phyloP scores from a whole-genome alignment of 2,329 filamentous ascomycete genomes.

The Sporothrix brunneoviolacea region DNA sequence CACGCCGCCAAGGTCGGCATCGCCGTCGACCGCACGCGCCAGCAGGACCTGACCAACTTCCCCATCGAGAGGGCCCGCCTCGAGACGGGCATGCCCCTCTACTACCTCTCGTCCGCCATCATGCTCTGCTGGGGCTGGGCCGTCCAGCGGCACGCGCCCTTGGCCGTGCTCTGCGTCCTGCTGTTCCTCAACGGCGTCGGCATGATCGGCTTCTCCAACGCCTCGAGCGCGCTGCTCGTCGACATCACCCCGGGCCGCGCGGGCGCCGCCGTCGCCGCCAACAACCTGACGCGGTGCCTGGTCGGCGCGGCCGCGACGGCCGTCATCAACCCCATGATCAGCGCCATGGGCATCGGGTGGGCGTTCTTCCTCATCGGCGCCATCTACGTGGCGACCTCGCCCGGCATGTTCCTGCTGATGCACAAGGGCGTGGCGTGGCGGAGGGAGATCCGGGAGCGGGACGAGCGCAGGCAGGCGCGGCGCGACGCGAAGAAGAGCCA shows the following conservation, averaged over 20 bases:
- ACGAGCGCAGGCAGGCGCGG: constrained; percentile 19
- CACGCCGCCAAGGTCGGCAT: constrained; percentile 49
- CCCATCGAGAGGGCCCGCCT: constrained; percentile 47
- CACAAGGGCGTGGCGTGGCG: constrained; percentile 39
- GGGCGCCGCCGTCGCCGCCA: constrained; percentile 48
- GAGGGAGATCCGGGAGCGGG: constrained; percentile 25
- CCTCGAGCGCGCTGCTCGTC: constrained; percentile 45
- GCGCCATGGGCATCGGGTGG: constrained; percentile 45
- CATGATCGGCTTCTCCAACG: constrained; percentile 49
- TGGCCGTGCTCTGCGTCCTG: constrained; percentile 42
- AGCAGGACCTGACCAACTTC: constrained; percentile 41
- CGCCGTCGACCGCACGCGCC: constrained; percentile 45
- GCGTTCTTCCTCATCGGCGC: constrained; percentile 42
- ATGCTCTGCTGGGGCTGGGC: constrained; percentile 49
- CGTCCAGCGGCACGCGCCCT: constrained; percentile 32
- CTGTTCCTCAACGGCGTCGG: constrained; percentile 41
- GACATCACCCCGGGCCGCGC: constrained; percentile 49
- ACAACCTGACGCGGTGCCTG: constrained; percentile 49
- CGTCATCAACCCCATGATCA: constrained; percentile 45
- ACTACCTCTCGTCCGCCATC: constrained; percentile 41
- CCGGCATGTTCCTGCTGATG: constrained; percentile 36
- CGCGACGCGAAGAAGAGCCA: constrained; percentile 6
- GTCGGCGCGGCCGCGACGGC: constrained; percentile 48
- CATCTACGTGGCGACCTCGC: constrained; percentile 34
- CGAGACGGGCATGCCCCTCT: constrained; percentile 43